Conservation (phyloP, 306 rosid species). For the Cyamopsis tetragonoloba region DNA sequence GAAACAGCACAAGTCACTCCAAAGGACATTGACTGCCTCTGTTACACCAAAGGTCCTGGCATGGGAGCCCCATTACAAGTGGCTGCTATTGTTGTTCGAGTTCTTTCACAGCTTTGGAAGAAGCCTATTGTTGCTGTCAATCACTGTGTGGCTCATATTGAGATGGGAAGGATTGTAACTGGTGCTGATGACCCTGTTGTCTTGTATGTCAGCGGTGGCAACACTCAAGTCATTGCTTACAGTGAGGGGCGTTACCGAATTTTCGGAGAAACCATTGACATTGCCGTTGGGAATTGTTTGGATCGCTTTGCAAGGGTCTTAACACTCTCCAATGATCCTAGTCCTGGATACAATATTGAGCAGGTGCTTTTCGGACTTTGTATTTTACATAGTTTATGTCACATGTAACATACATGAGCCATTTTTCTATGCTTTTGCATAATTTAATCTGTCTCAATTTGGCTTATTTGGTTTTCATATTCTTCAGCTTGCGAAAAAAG, state of each 20-base stretch:
- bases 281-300: constrained; percentile 94
- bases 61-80: constrained; percentile 96
- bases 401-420: background rate
- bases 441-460: background rate
- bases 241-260: constrained; percentile 88
- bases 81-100: constrained; percentile 71
- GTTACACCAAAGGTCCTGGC: constrained; percentile 94
- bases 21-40: constrained; percentile 73
- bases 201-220: constrained; percentile 91
- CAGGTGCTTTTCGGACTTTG: constrained; percentile 44
- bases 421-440: background rate
- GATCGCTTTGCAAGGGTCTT: constrained; percentile 88
- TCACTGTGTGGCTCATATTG: constrained; percentile 93
- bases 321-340: constrained; percentile 81
- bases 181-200: constrained; percentile 94
- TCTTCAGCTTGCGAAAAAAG: constrained; percentile 83
- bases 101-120: constrained; percentile 83
- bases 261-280: constrained; percentile 94
- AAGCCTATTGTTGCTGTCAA: constrained; percentile 90
- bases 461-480: constrained; percentile 18
- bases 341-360: constrained; percentile 90
- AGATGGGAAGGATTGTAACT: constrained; percentile 93
- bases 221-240: constrained; percentile 90
- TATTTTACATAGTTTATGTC: background rate
- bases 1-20: constrained; percentile 57